phyloP scores from a whole-genome alignment of 129 eudicot genomes.

The Flaveria robusta region DNA sequence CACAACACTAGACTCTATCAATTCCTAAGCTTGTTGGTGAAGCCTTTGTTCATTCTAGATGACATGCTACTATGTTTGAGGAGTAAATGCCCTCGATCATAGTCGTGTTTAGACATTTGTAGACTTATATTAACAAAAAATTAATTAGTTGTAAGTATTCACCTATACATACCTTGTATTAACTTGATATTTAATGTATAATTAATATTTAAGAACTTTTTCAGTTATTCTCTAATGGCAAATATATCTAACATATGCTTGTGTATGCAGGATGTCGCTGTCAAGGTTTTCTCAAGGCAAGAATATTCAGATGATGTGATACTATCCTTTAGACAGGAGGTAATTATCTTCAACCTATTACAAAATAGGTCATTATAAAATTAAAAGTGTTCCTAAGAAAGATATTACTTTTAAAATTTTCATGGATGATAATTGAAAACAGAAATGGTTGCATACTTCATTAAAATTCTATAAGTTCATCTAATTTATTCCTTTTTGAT shows the following conservation, averaged over 20 bases:
- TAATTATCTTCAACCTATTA: slow-evolving; percentile 23
- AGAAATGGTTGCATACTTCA: slow-evolving; percentile 12
- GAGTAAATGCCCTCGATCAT: background rate
- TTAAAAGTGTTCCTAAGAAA: background rate
- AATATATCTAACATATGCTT: background rate
- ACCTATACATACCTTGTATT: background rate
- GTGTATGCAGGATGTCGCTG: slow-evolving; percentile 91
- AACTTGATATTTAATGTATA: background rate
- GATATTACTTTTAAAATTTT: background rate
- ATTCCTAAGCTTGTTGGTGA: slow-evolving; percentile 3
- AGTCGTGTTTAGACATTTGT: background rate
- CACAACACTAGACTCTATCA: background rate
- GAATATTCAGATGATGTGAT: slow-evolving; percentile 93
- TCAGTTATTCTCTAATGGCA: background rate
- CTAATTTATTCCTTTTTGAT: background rate
- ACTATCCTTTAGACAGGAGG: slow-evolving; percentile 89
- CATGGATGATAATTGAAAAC: background rate
- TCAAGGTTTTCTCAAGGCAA: slow-evolving; percentile 91
- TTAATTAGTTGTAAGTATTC: background rate
- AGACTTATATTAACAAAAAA: background rate
- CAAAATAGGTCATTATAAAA: background rate
- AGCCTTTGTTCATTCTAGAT: background rate
- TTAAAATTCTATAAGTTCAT: slow-evolving; percentile 9
- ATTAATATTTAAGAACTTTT: background rate
- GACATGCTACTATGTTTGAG: background rate